Base-by-base conservation (phyloP, 2,329 filamentous ascomycete genomes). In the Rutstroemia sydowiana region DNA sequence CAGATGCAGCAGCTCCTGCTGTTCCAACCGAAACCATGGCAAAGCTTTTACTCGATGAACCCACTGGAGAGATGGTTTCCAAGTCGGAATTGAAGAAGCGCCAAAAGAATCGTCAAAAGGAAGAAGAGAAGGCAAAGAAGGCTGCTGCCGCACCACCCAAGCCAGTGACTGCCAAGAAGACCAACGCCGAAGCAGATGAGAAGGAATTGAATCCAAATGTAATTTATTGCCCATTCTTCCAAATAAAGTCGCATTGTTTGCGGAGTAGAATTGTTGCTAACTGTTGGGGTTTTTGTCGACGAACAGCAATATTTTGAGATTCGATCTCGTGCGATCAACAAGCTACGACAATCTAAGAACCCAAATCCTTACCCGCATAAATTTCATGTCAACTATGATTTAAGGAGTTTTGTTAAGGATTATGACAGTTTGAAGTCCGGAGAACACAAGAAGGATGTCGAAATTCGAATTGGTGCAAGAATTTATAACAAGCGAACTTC, bases 21-120 rank as follows among this genome's bases (percentile, higher is more conserved):
- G 53, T 59, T 31, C 54, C 61, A 44, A 57, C 56, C 14, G 64
- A 64, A 47, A 32, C 58, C 10, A 26, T 61, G 51, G 62, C 59
- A 26, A 63, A 65, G 44, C 78, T 95, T 61, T 79, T 91, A 70
- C 80, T 93, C 46, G 93, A 98, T 70, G 88, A 95, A 66, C 88
- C 91, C 58, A 97, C 93, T 13, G 93, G 93, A 65, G 93, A 98
- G 74, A 84, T 72, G 70, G 69, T 86, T 55, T 91, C 87, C 74
- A 91, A 91, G 82, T 81, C 83, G 14, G 85, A 91, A 73, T 76
- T 97, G 70, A 98, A 98, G 88, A 92, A 88, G 76, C 84, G 92
- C 65, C 82, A 91, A 75, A 98, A 98, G 88, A 79, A 85, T 68
- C 85, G 92, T 61, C 82, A 92, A 70, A 83, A 81, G 71, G 90